phyloP scores from a whole-genome alignment of 805 yeast genomes.

The Candida taoyuanica region DNA sequence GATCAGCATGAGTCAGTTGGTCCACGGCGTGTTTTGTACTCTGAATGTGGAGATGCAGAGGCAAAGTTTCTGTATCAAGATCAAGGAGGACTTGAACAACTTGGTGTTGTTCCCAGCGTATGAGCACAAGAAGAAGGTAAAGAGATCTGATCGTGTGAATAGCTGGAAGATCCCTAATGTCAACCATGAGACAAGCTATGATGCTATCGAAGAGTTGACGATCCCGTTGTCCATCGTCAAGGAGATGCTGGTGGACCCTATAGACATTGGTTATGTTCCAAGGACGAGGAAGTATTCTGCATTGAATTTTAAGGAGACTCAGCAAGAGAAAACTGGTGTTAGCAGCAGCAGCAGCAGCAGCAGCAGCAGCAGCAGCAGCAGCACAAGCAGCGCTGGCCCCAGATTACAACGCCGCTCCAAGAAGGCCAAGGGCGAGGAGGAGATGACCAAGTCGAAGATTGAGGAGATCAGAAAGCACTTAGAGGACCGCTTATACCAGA shows the following conservation, averaged over 20 bases:
- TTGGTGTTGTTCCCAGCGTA: conserved; percentile 30
- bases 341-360: too few species aligned
- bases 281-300: conserved; percentile 2
- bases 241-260: neutral
- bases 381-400: neutral
- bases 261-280: conserved; percentile 4
- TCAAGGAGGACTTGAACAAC: conserved; percentile 30
- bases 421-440: conserved; percentile 2
- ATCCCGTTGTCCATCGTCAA: conserved; percentile 13
- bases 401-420: conserved; percentile 1
- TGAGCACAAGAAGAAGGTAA: neutral
- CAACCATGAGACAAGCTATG: conserved; percentile 1
- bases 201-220: conserved; percentile 6
- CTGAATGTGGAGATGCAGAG: conserved; percentile 21
- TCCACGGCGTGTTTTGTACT: conserved; percentile 42
- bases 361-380: too few species aligned
- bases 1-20: conserved; percentile 30
- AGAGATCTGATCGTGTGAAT: conserved; percentile 4
- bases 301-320: neutral
- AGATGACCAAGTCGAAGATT: conserved; percentile 4
- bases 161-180: conserved; percentile 1
- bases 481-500: conserved; percentile 18
- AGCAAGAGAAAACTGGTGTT: neutral
- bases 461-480: conserved; percentile 16
- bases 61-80: conserved; percentile 37